Conservation (phyloP, 176 grass and related monocot genomes). For the Musa troglodytarum region DNA sequence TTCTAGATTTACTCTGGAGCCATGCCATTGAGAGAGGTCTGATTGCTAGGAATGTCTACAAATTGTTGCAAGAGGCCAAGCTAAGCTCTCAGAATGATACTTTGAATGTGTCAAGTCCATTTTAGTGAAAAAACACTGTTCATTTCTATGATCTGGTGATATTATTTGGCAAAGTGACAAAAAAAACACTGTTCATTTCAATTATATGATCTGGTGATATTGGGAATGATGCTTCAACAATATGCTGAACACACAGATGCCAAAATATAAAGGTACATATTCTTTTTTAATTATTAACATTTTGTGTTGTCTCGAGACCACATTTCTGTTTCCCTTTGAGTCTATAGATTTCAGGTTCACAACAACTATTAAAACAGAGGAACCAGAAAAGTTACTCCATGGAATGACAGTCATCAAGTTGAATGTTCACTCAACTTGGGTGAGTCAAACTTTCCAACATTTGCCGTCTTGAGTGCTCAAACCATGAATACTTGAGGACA, state of each 20-base stretch:
- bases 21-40: conserved; percentile 53
- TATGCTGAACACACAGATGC: background rate
- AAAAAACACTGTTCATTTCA: background rate
- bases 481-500: too few relatives aligned
- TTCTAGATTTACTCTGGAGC: conserved; percentile 55
- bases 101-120: background rate
- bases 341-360: too few relatives aligned
- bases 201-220: background rate
- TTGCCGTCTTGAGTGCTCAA: too few relatives aligned
- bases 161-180: background rate
- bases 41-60: conserved; percentile 42
- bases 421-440: too few relatives aligned
- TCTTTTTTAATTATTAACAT: background rate
- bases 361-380: too few relatives aligned
- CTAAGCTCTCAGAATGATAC: background rate
- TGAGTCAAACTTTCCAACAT: too few relatives aligned
- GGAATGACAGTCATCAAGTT: too few relatives aligned
- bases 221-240: background rate
- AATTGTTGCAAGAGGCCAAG: conserved; percentile 33
- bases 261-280: background rate
- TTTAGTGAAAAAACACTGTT: background rate
- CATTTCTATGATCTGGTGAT: background rate
- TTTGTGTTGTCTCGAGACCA: too few relatives aligned
- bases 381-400: too few relatives aligned
- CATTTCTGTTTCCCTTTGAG: too few relatives aligned